phyloP scores from a whole-genome alignment of 768 basidiomycete genomes.

The Termitomyces sp. region DNA sequence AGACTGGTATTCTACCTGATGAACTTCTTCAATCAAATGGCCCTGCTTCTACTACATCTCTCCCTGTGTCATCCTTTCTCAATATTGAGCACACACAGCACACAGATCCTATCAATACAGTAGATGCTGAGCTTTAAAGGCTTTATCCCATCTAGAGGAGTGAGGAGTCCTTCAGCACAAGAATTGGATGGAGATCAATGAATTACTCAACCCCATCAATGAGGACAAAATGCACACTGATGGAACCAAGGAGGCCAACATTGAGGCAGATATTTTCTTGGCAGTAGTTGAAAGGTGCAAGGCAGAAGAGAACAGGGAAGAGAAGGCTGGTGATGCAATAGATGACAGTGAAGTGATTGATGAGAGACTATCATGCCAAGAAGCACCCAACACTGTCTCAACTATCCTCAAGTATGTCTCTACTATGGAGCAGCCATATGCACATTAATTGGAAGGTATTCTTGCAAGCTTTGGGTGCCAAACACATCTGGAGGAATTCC shows the following conservation, averaged over 20 bases:
- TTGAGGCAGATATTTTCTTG: not conserved
- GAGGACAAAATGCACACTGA: not conserved
- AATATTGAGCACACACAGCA: not conserved
- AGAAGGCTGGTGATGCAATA: not conserved
- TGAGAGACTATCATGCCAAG: not conserved
- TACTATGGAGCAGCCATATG: not conserved
- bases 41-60: not conserved
- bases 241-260: not conserved
- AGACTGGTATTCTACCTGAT: too few relatives aligned
- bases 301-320: not conserved
- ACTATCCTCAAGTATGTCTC: not conserved
- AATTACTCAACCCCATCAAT: too few relatives aligned
- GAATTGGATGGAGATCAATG: not conserved
- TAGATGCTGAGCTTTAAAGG: not conserved
- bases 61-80: not conserved
- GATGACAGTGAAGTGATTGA: not conserved
- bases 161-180: not conserved
- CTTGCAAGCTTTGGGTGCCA: not conserved
- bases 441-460: not conserved
- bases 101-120: not conserved
- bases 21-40: not conserved
- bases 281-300: not conserved
- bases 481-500: not conserved
- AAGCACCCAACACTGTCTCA: not conserved
- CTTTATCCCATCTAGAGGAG: not conserved